These are phyloP conservation scores for Botrytis porri DNA, from an alignment of 2,329 filamentous ascomycete species.

Conservation along the genomic window DNA sequence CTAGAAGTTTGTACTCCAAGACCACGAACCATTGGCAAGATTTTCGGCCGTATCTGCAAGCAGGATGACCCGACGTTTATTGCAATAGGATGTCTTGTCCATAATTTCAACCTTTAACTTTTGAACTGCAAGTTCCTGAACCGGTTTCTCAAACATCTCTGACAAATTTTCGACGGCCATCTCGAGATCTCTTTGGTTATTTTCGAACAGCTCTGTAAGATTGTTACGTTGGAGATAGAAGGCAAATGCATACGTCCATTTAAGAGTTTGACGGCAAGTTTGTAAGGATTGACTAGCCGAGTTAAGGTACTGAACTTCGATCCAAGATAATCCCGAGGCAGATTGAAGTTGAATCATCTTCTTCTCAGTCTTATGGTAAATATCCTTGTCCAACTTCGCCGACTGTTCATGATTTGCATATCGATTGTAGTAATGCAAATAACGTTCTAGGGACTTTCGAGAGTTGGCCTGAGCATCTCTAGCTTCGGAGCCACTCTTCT, in stretches of 20 bases:
- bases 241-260: constrained; percentile 99
- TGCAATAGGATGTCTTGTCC: constrained; percentile 98
- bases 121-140: constrained; percentile 76
- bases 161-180: constrained; percentile 94
- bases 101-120: constrained; percentile 97
- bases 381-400: constrained; percentile 92
- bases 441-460: constrained; percentile 87
- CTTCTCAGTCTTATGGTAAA: constrained; percentile 94
- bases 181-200: constrained; percentile 97
- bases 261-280: constrained; percentile 95
- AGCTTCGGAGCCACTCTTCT: constrained; percentile 89
- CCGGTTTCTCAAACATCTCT: constrained; percentile 99
- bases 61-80: constrained; percentile 83
- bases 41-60: constrained; percentile 92
- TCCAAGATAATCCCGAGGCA: constrained; percentile 95
- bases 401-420: constrained; percentile 99
- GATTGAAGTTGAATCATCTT: constrained; percentile 98
- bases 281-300: constrained; percentile 90
- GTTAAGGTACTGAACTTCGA: constrained; percentile 96
- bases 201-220: constrained; percentile 93
- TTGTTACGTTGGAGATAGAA: constrained; percentile 98
- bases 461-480: constrained; percentile 90
- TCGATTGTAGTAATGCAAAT: constrained; percentile 97
- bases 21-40: constrained; percentile 72
- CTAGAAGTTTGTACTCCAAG: constrained; percentile 25